These are phyloP conservation scores for Gilbertella persicaria DNA, from an alignment of 371 early-diverging fungal species.

Conservation along the genomic window DNA sequence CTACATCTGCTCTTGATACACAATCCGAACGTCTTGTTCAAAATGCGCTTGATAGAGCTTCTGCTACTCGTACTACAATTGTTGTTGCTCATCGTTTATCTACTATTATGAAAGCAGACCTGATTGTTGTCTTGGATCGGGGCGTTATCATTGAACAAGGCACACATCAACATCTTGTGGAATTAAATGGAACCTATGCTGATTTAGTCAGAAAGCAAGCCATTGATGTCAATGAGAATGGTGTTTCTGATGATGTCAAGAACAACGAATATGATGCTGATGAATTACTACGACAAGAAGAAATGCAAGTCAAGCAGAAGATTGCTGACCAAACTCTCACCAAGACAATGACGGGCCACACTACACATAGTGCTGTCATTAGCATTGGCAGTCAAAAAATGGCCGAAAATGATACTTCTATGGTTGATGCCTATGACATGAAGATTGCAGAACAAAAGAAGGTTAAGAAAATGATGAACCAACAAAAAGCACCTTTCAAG, in stretches of 20 bases:
- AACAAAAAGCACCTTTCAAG: slow-evolving; percentile 47
- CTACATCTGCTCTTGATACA: slow-evolving; percentile 78
- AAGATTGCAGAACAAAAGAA: slow-evolving; percentile 42
- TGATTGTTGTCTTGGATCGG: slow-evolving; percentile 73
- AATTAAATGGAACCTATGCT: slow-evolving; percentile 41
- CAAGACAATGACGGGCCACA: background rate
- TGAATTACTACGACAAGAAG: slow-evolving; percentile 5
- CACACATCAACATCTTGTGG: slow-evolving; percentile 58
- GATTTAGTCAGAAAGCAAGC: slow-evolving; percentile 52
- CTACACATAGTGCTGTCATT: background rate
- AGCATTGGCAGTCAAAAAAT: background rate
- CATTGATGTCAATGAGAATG: slow-evolving; percentile 1
- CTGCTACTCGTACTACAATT: slow-evolving; percentile 78
- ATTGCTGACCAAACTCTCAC: slow-evolving; percentile 13
- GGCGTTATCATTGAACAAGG: slow-evolving; percentile 73
- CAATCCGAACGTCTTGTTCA: slow-evolving; percentile 82
- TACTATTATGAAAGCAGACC: slow-evolving; percentile 73
- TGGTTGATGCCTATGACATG: slow-evolving; percentile 34
- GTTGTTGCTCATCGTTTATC: slow-evolving; percentile 88
- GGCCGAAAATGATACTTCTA: background rate
- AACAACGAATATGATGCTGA: slow-evolving; percentile 4
- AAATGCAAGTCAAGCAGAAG: slow-evolving; percentile 23
- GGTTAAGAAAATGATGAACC: slow-evolving; percentile 33
- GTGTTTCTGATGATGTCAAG: background rate
- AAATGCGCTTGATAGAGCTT: slow-evolving; percentile 69